Base-by-base conservation (phyloP, 192 early-diverging fungal genomes). In the Rhizophlyctis rosea region DNA sequence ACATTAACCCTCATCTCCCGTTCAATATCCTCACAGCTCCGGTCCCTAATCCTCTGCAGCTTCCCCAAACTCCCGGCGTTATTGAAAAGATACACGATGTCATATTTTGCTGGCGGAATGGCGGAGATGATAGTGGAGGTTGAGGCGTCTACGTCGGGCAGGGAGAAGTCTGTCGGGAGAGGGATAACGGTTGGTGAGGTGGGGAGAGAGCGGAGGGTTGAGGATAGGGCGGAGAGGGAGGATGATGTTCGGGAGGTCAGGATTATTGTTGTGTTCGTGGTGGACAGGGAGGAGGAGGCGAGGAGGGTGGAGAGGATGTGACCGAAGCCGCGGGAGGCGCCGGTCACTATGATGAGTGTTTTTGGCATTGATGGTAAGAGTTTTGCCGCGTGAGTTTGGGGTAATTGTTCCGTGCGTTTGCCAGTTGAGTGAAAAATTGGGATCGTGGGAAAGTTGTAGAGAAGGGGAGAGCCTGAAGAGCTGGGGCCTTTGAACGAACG, bases 1-100 rank as follows among this genome's bases (percentile, higher is more conserved):
- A 77, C 35, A 44, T 77, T 72, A 21, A 74, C 35, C 1, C 71
- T 47, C 24, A 74, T 44, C 4, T 63, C 72, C 3, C 32, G 32
- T 5, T 34, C 24, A 11, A 74, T 59, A 49, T 65, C 66, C 0
- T 50, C 49, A 4, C 54, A 23, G 2, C 53, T 59, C 35, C 63
- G 60, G 36, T 62, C 47, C 2, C 62, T 23, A n/a, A 75, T 48
- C 30, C 65, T 47, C 9, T 25, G 69, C 21, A 95, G 72, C 53
- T 87, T 81, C 29, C 91, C 85, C 2, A 87, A 62, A 0, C 89
- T 81, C 18, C 90, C 91, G 1, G 89, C 89, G 67, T 87, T 90
- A 70, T 92, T 88, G 68, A 95, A 67, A 54, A 95, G 59, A 58
- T 54, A 60, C 16, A 57, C 65, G 11, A 28, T 36, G 34, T 29